Conservation (phyloP, 2,329 filamentous ascomycete species). For the Orbilia javanica region DNA sequence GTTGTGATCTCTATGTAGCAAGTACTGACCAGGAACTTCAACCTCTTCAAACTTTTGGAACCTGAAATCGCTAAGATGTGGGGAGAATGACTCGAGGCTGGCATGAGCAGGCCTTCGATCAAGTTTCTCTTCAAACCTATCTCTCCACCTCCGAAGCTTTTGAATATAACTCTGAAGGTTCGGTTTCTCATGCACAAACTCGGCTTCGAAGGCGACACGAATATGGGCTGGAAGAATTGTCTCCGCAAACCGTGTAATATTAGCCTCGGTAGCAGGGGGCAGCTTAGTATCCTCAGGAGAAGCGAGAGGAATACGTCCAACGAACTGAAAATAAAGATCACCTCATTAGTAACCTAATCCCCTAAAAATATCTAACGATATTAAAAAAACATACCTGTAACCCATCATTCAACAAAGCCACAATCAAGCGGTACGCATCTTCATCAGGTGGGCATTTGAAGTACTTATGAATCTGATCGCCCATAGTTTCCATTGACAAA, state of each 20-base stretch:
- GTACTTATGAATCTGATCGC: slow-evolving; percentile 97
- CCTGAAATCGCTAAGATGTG: slow-evolving; percentile 93
- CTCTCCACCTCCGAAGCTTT: slow-evolving; percentile 93
- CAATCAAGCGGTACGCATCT: slow-evolving; percentile 95
- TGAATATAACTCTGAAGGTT: slow-evolving; percentile 99
- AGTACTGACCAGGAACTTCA: slow-evolving; percentile 94
- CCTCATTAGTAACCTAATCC: background rate
- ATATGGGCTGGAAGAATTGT: slow-evolving; percentile 95
- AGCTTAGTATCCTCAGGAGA: slow-evolving; percentile 84
- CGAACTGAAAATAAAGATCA: slow-evolving; percentile 50
- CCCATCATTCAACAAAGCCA: slow-evolving; percentile 96
- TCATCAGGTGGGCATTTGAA: slow-evolving; percentile 99
- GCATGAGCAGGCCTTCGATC: slow-evolving; percentile 81
- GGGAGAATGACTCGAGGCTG: slow-evolving; percentile 86
- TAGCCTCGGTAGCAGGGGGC: slow-evolving; percentile 88
- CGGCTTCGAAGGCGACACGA: slow-evolving; percentile 94
- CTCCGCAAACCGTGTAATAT: slow-evolving; percentile 96
- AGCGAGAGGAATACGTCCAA: slow-evolving; percentile 61
- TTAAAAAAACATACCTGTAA: slow-evolving; percentile 68
- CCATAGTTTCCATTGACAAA: slow-evolving; percentile 99
- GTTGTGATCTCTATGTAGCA: slow-evolving; percentile 92
- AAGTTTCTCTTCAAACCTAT: slow-evolving; percentile 97
- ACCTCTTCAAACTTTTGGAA: slow-evolving; percentile 99
- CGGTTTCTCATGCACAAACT: slow-evolving; percentile 94
- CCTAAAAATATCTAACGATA: background rate